Conservation (phyloP, 805 yeast genomes). For the Metschnikowia vanudenii region DNA sequence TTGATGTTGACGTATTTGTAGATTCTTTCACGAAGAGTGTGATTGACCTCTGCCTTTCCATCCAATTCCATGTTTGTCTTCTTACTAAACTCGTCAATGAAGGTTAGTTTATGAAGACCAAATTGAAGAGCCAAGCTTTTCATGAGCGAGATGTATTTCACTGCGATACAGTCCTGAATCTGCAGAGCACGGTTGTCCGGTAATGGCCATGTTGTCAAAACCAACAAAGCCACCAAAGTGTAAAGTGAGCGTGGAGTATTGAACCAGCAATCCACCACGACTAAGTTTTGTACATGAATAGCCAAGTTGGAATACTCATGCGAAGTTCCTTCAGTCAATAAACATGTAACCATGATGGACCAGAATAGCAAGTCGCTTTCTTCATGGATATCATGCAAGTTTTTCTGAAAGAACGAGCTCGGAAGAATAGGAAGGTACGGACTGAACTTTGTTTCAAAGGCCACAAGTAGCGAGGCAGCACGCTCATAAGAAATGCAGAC, state of each 20-base stretch:
- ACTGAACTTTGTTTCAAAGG: slow-evolving; percentile 11
- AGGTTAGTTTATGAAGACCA: slow-evolving; percentile 42
- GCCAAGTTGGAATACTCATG: slow-evolving; percentile 26
- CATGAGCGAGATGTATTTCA: slow-evolving; percentile 39
- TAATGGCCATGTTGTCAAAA: slow-evolving; percentile 47
- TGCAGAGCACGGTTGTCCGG: slow-evolving; percentile 28
- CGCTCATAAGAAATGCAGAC: slow-evolving; percentile 11
- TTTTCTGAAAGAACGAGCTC: slow-evolving; percentile 12
- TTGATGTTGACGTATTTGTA: slow-evolving; percentile 43
- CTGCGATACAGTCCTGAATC: slow-evolving; percentile 31
- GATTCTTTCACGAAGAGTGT: slow-evolving; percentile 39
- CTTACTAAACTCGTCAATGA: slow-evolving; percentile 43
- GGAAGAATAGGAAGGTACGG: slow-evolving; percentile 19
- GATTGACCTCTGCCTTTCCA: slow-evolving; percentile 30
- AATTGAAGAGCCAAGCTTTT: slow-evolving; percentile 41
- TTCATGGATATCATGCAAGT: slow-evolving; percentile 17
- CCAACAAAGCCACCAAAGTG: slow-evolving; percentile 36
- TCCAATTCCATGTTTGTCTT: slow-evolving; percentile 25
- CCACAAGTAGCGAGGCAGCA: slow-evolving; percentile 13
- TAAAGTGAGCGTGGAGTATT: slow-evolving; percentile 45
- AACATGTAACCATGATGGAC: slow-evolving; percentile 38
- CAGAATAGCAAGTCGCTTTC: slow-evolving; percentile 41
- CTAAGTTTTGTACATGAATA: slow-evolving; percentile 36
- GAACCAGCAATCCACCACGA: slow-evolving; percentile 43
- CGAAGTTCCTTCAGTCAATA: slow-evolving; percentile 24